Percentiles rank a stretch among this genome's conserved stretches.
Conservation (phyloP, 352 stramenopile species). For the Globisporangium perplexum region DNA sequence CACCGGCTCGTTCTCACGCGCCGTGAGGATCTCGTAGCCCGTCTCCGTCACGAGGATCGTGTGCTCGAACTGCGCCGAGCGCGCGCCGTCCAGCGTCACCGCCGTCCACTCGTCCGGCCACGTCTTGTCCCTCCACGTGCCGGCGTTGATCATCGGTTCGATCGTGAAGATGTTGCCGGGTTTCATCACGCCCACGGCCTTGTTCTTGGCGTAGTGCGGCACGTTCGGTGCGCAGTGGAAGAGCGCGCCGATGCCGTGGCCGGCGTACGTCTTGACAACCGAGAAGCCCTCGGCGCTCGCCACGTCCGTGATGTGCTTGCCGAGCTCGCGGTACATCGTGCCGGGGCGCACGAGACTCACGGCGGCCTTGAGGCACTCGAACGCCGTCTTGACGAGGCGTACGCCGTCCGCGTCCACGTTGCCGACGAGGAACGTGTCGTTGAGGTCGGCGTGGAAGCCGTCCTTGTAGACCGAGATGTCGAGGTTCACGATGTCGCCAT, state of each 20-base stretch:
- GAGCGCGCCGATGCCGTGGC: constrained; percentile 95
- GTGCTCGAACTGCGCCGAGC: constrained; percentile 97
- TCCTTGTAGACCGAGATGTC: constrained; percentile 97
- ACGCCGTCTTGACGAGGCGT: constrained; percentile 92
- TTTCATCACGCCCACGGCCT: constrained; percentile 96
- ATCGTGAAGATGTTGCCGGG: constrained; percentile 98
- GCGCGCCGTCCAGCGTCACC: constrained; percentile 93
- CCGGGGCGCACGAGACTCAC: constrained; percentile 91
- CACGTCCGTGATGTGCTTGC: constrained; percentile 90
- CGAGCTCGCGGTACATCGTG: constrained; percentile 95
- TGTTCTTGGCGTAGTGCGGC: constrained; percentile 98
- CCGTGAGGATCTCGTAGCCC: constrained; percentile 97
- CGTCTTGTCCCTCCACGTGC: constrained; percentile 82
- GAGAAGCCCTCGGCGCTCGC: constrained; percentile 86
- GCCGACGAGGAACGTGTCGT: constrained; percentile 97
- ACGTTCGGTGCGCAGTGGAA: constrained; percentile 98
- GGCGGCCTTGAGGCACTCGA: constrained; percentile 89
- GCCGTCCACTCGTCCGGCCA: constrained; percentile 99
- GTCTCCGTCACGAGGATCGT: constrained; percentile 98
- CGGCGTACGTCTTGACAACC: constrained; percentile 97
- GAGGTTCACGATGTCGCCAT: constrained; percentile 98
- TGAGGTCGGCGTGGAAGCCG: constrained; percentile 97
- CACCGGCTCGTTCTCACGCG: constrained; percentile 74
- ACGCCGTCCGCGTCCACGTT: constrained; percentile 92
- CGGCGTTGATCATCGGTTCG: constrained; percentile 99